Base-by-base conservation (phyloP, 2,329 filamentous ascomycete genomes). In the Orbilia blumenaviensis region DNA sequence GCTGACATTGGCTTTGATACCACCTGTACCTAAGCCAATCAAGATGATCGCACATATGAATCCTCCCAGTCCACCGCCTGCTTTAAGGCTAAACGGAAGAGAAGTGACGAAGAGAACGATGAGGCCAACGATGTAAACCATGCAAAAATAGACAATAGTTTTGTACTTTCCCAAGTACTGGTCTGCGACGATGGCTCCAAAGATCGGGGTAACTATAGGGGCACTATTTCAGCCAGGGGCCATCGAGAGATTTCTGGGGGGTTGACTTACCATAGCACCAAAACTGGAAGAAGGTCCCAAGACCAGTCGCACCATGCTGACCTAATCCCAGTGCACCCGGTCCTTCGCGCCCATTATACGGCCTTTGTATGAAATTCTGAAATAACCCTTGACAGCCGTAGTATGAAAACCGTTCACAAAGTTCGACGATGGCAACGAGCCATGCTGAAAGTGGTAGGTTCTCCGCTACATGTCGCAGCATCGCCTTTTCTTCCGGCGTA, bases 1-100 rank as follows among this genome's bases (percentile, higher is more conserved):
- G 0, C 85, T 84, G 66, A 87, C 85, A 78, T 91, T 91, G 78
- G 88, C 87, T 84, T 91, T 91, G 84, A 92, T 90, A 74, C 88
- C 88, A 79, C 89, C 89, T 1, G 89, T 90, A 62, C 89, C 89
- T 10, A 91, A 81, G 74, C 89, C 89, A 76, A 91, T 89, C 77
- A 91, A 81, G 78, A 91, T 84, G 77, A 89, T 85, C 8, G 88
- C 84, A 12, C 85, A 82, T 54, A 88, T 83, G 79, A 89, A 86
- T n/a, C 86, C 86, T 56, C 84, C 85, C n/a, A 89, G 81, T 41
- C 86, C 85, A 27, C 84, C 84, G 42, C 86, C 84, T 66, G 85
- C 81, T 12, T 85, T 82, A 25, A 89, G 82, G 27, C 88, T 83
- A 1, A 78, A 73, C 0, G 88, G 88, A 0, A 88, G 83, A 0